Evolutionary conservation across 495 filamentous ascomycete genomes (phyloP).

Genomic region (Hyphodiscus hymeniophilus): DNA sequence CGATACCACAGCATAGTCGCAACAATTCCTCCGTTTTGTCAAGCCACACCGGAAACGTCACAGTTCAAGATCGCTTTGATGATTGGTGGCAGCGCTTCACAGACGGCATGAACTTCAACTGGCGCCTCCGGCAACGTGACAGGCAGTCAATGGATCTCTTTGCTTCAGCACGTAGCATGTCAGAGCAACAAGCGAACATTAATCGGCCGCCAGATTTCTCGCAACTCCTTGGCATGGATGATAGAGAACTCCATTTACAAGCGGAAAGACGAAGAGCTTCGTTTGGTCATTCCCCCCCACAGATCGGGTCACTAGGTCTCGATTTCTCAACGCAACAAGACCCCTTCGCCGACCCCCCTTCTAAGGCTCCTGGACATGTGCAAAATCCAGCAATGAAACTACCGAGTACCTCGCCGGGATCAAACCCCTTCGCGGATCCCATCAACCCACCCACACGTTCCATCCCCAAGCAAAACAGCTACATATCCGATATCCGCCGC

Average conservation of each 20-base stretch:
- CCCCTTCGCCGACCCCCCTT: constrained; percentile 33
- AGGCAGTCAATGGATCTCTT: constrained; percentile 17
- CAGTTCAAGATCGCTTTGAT: constrained; percentile 26
- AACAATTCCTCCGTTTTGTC: constrained; percentile 21
- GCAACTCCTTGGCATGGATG: constrained; percentile 19
- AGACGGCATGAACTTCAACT: constrained; percentile 29
- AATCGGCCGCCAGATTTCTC: constrained; percentile 19
- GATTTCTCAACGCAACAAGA: constrained; percentile 26
- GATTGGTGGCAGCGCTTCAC: constrained; percentile 35
- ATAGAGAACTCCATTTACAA: constrained; percentile 20
- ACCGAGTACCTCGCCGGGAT: constrained; percentile 10
- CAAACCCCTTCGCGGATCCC: constrained; percentile 38
- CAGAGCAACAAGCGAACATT: constrained; percentile 20
- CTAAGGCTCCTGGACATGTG: background rate
- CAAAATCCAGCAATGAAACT: constrained; percentile 1
- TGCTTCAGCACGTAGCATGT: constrained; percentile 18
- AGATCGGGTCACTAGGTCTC: constrained; percentile 31
- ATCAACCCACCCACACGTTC: constrained; percentile 19
- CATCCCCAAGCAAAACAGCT: constrained; percentile 27
- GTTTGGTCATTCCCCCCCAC: constrained; percentile 6
- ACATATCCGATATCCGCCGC: constrained; percentile 34
- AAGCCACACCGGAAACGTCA: constrained; percentile 5
- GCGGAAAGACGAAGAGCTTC: constrained; percentile 11
- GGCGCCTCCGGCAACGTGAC: constrained; percentile 21
- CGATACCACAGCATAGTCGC: constrained; percentile 31